Conservation (phyloP, 176 grass and related monocot species). For the Oryza coarctata region DNA sequence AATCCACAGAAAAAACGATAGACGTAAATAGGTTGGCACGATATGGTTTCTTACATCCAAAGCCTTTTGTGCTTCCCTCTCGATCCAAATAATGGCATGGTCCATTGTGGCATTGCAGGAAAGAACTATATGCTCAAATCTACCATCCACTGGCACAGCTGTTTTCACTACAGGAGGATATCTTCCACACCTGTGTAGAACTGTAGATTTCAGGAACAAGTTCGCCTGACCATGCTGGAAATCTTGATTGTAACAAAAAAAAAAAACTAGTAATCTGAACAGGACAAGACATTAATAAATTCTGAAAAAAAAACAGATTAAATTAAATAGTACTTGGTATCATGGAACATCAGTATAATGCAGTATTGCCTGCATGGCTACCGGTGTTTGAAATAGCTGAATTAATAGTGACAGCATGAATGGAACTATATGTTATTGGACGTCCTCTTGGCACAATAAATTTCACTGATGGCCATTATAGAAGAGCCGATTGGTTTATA, state of each 20-base stretch:
- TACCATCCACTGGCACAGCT: conserved; percentile 91
- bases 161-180: conserved; percentile 88
- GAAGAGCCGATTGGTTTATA: no score
- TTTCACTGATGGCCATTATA: no score
- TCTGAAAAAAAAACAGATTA: background rate
- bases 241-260: background rate
- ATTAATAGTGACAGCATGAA: background rate
- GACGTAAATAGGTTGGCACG: background rate
- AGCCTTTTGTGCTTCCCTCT: conserved; percentile 78
- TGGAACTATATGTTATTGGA: background rate
- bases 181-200: conserved; percentile 74
- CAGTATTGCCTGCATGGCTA: background rate
- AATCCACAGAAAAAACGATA: background rate
- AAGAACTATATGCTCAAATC: conserved; percentile 93
- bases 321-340: background rate
- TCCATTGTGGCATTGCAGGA: conserved; percentile 92
- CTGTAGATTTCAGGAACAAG: conserved; percentile 10
- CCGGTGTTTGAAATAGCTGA: background rate
- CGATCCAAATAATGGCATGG: conserved; percentile 83
- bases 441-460: background rate
- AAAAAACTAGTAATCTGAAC: background rate
- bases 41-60: conserved; percentile 58
- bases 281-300: background rate
- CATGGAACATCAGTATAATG: background rate
- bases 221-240: background rate